phyloP scores from a whole-genome alignment of 768 basidiomycete species.

The Phanerodontia chrysosporium region DNA sequence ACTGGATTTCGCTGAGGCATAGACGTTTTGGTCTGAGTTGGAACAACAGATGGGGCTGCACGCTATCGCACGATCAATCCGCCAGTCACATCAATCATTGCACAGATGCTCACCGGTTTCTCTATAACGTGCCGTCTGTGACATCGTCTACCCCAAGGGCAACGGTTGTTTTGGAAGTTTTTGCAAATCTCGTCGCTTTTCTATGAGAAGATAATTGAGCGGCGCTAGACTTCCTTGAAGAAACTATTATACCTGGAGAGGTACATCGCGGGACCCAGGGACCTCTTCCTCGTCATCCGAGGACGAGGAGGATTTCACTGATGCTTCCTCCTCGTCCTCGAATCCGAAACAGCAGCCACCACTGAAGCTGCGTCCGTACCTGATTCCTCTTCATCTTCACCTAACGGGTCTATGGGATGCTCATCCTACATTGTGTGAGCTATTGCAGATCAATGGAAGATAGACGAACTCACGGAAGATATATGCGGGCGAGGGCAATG shows the following conservation, averaged over 20 bases:
- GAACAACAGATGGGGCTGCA: too few species aligned
- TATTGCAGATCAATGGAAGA: too few species aligned
- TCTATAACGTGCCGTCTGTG: slow-evolving; percentile 10
- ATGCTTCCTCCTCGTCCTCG: background rate
- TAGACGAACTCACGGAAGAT: background rate
- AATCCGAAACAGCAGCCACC: background rate
- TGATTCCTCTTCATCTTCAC: background rate
- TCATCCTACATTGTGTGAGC: background rate
- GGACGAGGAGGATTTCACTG: background rate
- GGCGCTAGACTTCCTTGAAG: background rate
- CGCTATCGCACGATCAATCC: too few species aligned
- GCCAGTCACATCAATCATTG: background rate
- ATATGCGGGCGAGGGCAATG: background rate
- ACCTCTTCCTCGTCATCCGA: background rate
- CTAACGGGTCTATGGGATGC: too few species aligned
- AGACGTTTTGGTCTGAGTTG: too few species aligned
- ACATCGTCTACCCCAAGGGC: slow-evolving; percentile 8
- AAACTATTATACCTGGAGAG: too few species aligned
- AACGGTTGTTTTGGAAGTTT: slow-evolving; percentile 11
- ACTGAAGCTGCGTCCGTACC: background rate
- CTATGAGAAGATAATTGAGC: background rate
- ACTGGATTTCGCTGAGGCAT: too few species aligned
- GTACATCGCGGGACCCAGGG: too few species aligned
- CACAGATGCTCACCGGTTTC: background rate
- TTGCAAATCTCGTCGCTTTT: slow-evolving; percentile 11